These are phyloP conservation scores for Taphrina pruni DNA, from an alignment of 1,139 yeast genomes.

Conservation along the genomic window DNA sequence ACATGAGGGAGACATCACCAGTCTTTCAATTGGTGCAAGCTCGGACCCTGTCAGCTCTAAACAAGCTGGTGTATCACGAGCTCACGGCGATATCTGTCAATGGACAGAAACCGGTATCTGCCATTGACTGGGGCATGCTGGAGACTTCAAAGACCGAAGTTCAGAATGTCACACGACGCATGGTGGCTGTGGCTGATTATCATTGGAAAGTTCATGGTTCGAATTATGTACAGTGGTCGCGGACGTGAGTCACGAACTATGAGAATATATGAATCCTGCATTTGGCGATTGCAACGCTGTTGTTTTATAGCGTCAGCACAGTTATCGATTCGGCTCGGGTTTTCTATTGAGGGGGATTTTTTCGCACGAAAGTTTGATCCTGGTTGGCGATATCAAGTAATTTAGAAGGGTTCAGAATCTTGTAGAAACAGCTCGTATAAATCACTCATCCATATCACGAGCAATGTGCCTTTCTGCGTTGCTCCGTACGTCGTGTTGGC, in stretches of 20 bases:
- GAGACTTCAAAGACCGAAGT: constrained; percentile 14
- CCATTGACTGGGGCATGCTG: constrained; percentile 12
- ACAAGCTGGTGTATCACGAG: constrained; percentile 2
- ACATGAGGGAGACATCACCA: constrained; percentile 12
- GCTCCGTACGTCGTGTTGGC: too few species aligned
- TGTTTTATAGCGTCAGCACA: constrained; percentile 14
- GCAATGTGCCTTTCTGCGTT: too few species aligned
- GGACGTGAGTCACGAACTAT: neutral
- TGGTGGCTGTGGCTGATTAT: constrained; percentile 24
- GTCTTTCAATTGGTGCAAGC: constrained; percentile 23
- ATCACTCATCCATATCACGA: neutral
- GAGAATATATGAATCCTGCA: neutral
- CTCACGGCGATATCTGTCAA: constrained; percentile 2
- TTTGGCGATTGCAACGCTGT: neutral
- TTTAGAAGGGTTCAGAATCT: neutral
- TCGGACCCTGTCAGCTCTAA: constrained; percentile 11
- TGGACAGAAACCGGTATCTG: constrained; percentile 6
- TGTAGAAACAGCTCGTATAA: constrained; percentile 5
- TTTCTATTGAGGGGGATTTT: neutral
- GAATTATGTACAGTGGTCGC: constrained; percentile 22
- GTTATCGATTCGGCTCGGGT: constrained; percentile 1
- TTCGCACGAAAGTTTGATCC: neutral
- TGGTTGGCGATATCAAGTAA: constrained; percentile 1
- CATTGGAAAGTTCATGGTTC: constrained; percentile 37
- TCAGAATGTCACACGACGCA: constrained; percentile 15